Percentiles rank a stretch among this genome's conserved stretches.
phyloP scores from a whole-genome alignment of 805 yeast genomes.

The Schwanniomyces occidentalis region DNA sequence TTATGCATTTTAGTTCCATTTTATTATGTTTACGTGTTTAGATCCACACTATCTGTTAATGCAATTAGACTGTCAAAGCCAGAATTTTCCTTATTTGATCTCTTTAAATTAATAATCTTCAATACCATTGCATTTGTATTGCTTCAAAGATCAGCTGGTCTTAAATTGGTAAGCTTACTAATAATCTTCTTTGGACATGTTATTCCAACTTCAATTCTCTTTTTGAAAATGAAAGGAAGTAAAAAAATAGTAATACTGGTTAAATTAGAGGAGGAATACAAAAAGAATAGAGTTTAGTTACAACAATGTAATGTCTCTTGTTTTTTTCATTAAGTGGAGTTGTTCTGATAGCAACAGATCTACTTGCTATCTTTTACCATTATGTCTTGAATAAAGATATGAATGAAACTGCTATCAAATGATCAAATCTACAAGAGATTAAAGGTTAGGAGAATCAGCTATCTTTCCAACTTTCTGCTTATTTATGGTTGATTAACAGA shows the following conservation, averaged over 20 bases:
- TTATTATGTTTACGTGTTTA: conserved; percentile 1
- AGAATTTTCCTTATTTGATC: conserved; percentile 2
- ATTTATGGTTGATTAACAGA: too few species aligned
- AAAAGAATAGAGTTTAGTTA: background rate
- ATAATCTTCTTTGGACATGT: conserved; percentile 5
- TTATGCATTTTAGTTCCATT: conserved; percentile 2
- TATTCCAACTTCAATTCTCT: conserved; percentile 1
- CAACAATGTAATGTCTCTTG: too few species aligned
- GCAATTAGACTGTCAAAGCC: background rate
- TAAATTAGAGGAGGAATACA: conserved; percentile 3
- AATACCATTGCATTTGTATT: conserved; percentile 3
- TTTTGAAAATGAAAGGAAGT: conserved; percentile 5
- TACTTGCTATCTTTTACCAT: too few species aligned
- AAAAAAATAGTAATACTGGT: conserved; percentile 3
- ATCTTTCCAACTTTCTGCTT: too few species aligned
- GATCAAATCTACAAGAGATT: too few species aligned
- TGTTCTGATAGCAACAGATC: too few species aligned
- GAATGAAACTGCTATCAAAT: too few species aligned
- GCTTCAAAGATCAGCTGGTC: background rate
- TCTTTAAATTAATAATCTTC: background rate
- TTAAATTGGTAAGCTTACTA: background rate
- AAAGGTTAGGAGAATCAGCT: too few species aligned
- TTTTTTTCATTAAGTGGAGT: too few species aligned
- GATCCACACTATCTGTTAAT: background rate
- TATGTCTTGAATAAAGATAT: too few species aligned